Evolutionary conservation across 2,329 filamentous ascomycete genomes (phyloP).

Genomic region (Hymenoscyphus fructigenus): DNA sequence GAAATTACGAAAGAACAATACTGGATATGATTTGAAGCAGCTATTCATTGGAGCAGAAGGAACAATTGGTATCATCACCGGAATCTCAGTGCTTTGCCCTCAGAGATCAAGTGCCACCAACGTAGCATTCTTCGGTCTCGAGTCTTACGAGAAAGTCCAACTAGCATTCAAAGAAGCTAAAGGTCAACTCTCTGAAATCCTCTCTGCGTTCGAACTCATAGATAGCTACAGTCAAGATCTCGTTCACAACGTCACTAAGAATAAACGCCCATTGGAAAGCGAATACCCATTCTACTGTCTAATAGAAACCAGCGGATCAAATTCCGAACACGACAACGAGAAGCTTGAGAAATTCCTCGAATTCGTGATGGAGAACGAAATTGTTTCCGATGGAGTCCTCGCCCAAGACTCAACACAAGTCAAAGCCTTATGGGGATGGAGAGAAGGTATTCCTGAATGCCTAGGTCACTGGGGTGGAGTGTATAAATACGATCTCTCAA

Average conservation of each 20-base stretch:
- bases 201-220: slow-evolving; percentile 98
- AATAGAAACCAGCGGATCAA: slow-evolving; percentile 93
- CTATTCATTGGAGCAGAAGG: slow-evolving; percentile 95
- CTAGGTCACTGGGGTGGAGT: slow-evolving; percentile 89
- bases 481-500: slow-evolving; percentile 98
- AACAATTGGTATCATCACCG: slow-evolving; percentile 92
- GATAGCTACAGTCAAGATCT: slow-evolving; percentile 79
- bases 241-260: slow-evolving; percentile 71
- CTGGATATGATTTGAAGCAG: slow-evolving; percentile 95
- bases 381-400: slow-evolving; percentile 85
- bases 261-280: slow-evolving; percentile 76
- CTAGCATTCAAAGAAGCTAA: slow-evolving; percentile 87
- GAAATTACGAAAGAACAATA: slow-evolving; percentile 95
- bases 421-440: slow-evolving; percentile 82
- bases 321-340: slow-evolving; percentile 86
- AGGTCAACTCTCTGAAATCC: slow-evolving; percentile 84
- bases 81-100: slow-evolving; percentile 83
- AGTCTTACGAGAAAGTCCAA: slow-evolving; percentile 87
- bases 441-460: slow-evolving; percentile 89
- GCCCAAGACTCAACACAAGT: slow-evolving; percentile 93
- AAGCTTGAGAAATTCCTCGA: slow-evolving; percentile 92
- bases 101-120: slow-evolving; percentile 86
- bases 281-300: slow-evolving; percentile 94
- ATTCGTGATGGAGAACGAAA: slow-evolving; percentile 82
- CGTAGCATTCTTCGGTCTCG: slow-evolving; percentile 89